Conservation (phyloP, 257 asterid genomes). For the Lithospermum erythrorhizon region DNA sequence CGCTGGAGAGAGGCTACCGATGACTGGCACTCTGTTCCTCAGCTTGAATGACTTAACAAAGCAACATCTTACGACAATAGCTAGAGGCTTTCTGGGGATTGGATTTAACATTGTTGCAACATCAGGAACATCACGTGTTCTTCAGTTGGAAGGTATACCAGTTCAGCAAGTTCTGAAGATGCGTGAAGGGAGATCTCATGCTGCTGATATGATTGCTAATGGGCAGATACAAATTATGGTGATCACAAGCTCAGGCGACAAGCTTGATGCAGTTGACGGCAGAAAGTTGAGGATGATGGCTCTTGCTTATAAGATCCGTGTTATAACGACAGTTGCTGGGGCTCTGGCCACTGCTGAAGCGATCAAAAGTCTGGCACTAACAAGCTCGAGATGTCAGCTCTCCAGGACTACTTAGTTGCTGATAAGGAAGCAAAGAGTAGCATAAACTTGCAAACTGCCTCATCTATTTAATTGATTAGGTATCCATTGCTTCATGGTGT, state of each 20-base stretch:
- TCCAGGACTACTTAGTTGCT: slow-evolving; percentile 70
- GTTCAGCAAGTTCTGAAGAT: slow-evolving; percentile 80
- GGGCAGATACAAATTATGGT: slow-evolving; percentile 85
- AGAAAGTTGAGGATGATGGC: slow-evolving; percentile 89
- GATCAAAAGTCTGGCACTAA: slow-evolving; percentile 69
- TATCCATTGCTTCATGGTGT: slow-evolving; percentile 3
- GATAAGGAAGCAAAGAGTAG: slow-evolving; percentile 19
- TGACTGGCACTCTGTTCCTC: slow-evolving; percentile 70
- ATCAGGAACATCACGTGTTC: slow-evolving; percentile 85
- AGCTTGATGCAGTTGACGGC: slow-evolving; percentile 79
- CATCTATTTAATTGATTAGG: slow-evolving; percentile 15
- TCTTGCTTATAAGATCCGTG: slow-evolving; percentile 80
- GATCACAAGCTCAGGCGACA: slow-evolving; percentile 83
- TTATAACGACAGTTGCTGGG: slow-evolving; percentile 86
- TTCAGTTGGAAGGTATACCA: slow-evolving; percentile 53
- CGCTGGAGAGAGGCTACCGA: slow-evolving; percentile 83
- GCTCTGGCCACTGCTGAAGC: slow-evolving; percentile 94
- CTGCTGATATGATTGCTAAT: slow-evolving; percentile 85
- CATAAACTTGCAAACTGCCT: slow-evolving; percentile 34
- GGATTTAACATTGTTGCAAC: slow-evolving; percentile 76
- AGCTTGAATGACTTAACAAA: slow-evolving; percentile 82
- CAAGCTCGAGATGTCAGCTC: slow-evolving; percentile 81
- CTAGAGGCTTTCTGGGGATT: slow-evolving; percentile 43
- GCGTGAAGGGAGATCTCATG: slow-evolving; percentile 95
- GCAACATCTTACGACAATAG: slow-evolving; percentile 52